Evolutionary conservation across 805 yeast species (phyloP).

Genomic region (Priceomyces melissophilus): DNA sequence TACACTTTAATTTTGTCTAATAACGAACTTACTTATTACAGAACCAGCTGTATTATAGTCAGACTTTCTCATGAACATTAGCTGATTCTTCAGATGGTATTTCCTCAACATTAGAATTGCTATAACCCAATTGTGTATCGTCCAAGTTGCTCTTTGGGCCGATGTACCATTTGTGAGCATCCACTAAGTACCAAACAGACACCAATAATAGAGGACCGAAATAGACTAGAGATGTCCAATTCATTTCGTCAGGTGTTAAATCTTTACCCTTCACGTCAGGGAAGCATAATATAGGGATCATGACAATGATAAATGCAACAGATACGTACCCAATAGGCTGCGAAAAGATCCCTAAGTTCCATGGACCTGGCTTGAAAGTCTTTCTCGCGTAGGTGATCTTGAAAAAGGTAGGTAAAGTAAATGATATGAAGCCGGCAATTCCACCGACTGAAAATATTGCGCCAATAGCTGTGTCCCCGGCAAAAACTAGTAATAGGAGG

Average conservation of each 20-base stretch:
- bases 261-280: conserved; percentile 39
- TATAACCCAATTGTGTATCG: conserved; percentile 24
- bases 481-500: conserved; percentile 54
- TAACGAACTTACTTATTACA: background rate
- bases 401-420: conserved; percentile 59
- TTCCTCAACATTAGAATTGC: conserved; percentile 1
- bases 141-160: conserved; percentile 59
- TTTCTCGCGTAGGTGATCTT: conserved; percentile 53
- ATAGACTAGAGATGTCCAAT: conserved; percentile 63
- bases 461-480: conserved; percentile 62
- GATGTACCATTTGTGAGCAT: conserved; percentile 56
- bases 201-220: conserved; percentile 56
- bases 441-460: conserved; percentile 76
- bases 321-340: conserved; percentile 48
- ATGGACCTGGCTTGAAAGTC: conserved; percentile 61
- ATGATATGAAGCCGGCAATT: conserved; percentile 63
- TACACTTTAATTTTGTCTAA: background rate
- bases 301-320: conserved; percentile 46
- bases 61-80: background rate
- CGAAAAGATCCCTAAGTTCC: conserved; percentile 56
- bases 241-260: conserved; percentile 45
- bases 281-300: conserved; percentile 62
- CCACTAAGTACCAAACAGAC: conserved; percentile 46
- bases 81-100: background rate
- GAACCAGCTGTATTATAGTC: background rate